phyloP scores from a whole-genome alignment of 106 monocot species.

The Xerophyta viscosa region DNA sequence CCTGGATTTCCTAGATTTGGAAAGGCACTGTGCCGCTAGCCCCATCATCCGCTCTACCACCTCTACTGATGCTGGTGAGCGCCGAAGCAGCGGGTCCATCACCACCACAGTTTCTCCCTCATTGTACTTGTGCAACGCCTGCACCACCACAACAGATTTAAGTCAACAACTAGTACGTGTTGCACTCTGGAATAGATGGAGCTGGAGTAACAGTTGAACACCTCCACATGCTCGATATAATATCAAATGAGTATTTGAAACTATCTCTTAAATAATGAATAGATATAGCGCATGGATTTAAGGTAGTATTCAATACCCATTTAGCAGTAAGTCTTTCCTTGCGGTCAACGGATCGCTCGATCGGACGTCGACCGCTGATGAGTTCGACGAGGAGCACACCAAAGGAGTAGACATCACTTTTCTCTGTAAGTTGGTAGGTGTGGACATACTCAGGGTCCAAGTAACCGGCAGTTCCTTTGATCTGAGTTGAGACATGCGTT shows the following conservation, averaged over 20 bases:
- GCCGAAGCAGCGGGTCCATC: slow-evolving; percentile 58
- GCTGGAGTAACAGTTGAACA: too few species aligned
- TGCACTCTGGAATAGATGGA: too few species aligned
- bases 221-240: too few species aligned
- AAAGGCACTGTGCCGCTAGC: slow-evolving; percentile 40
- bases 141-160: too few species aligned
- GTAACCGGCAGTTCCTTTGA: slow-evolving; percentile 75
- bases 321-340: slow-evolving; percentile 43
- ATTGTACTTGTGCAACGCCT: slow-evolving; percentile 50
- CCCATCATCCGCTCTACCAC: slow-evolving; percentile 44
- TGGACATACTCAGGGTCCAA: slow-evolving; percentile 68
- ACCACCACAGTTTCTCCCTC: slow-evolving; percentile 58
- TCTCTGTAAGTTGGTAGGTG: slow-evolving; percentile 70
- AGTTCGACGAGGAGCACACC: slow-evolving; percentile 78
- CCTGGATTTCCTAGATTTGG: slow-evolving; percentile 31
- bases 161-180: too few species aligned
- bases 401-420: slow-evolving; percentile 85
- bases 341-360: slow-evolving; percentile 33
- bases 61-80: slow-evolving; percentile 37
- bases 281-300: too few species aligned
- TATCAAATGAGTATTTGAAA: too few species aligned
- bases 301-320: slow-evolving; percentile 47
- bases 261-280: too few species aligned
- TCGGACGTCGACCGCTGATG: slow-evolving; percentile 58
- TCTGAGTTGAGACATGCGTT: slow-evolving; percentile 70